These are phyloP conservation scores for Globisporangium acanthophoron DNA, from an alignment of 352 stramenopile genomes.

Conservation along the genomic window DNA sequence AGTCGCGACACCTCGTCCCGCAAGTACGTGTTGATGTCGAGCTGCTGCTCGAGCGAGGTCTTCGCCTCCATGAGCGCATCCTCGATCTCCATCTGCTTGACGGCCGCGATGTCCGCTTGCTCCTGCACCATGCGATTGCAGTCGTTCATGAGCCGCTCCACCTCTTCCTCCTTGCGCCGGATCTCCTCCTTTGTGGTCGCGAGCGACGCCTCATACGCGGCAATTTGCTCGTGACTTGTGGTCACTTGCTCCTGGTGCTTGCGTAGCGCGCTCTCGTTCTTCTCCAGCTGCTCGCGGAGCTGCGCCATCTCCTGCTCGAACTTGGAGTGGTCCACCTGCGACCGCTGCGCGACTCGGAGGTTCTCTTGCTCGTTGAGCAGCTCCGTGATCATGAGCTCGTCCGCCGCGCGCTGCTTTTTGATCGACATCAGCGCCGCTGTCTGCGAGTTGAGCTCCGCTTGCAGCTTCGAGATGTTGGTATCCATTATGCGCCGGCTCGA, in stretches of 20 bases:
- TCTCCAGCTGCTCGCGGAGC: slow-evolving; percentile 55
- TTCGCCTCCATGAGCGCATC: slow-evolving; percentile 80
- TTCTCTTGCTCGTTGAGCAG: slow-evolving; percentile 82
- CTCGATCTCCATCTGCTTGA: slow-evolving; percentile 83
- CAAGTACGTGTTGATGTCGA: slow-evolving; percentile 83
- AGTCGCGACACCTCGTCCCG: slow-evolving; percentile 71
- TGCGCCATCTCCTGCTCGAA: slow-evolving; percentile 72
- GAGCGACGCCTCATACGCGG: slow-evolving; percentile 60
- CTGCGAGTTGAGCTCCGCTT: slow-evolving; percentile 60
- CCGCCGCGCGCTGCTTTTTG: slow-evolving; percentile 63
- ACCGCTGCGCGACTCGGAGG: slow-evolving; percentile 40
- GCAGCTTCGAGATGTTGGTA: slow-evolving; percentile 70
- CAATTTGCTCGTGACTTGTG: slow-evolving; percentile 59
- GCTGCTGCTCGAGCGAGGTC: slow-evolving; percentile 78
- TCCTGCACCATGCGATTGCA: slow-evolving; percentile 86
- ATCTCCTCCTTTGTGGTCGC: slow-evolving; percentile 63
- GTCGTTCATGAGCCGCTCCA: slow-evolving; percentile 78
- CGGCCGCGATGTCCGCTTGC: slow-evolving; percentile 63
- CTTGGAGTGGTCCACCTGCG: slow-evolving; percentile 39
- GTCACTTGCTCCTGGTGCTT: slow-evolving; percentile 74
- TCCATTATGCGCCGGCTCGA: slow-evolving; percentile 79
- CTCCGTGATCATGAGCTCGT: slow-evolving; percentile 82
- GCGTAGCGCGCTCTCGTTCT: slow-evolving; percentile 58
- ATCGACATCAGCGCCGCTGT: slow-evolving; percentile 46
- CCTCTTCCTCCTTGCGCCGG: slow-evolving; percentile 62